These are phyloP conservation scores for Tolypocladium cylindrosporum DNA, from an alignment of 2,329 filamentous ascomycete genomes.

Conservation along the genomic window DNA sequence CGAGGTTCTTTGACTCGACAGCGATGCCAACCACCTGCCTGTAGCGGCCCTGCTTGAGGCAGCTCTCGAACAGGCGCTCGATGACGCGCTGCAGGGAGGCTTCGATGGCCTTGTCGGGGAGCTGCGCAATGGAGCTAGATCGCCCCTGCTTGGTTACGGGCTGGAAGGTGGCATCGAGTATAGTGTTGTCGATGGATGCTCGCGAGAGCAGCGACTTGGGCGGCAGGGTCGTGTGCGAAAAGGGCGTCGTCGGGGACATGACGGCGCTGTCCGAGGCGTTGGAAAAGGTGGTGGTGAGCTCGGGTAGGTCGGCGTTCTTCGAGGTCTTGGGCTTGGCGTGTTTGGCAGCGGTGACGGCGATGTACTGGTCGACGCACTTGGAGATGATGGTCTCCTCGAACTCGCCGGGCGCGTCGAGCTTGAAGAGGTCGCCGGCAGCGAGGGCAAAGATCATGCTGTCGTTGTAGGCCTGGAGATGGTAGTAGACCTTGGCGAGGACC, in stretches of 20 bases:
- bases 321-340: slow-evolving; percentile 33
- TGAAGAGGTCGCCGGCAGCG: slow-evolving; percentile 88
- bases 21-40: slow-evolving; percentile 95
- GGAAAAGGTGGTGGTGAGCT: slow-evolving; percentile 72
- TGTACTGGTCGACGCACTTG: slow-evolving; percentile 97
- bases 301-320: slow-evolving; percentile 44
- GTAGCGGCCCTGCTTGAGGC: slow-evolving; percentile 77
- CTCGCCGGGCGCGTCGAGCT: slow-evolving; percentile 81
- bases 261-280: slow-evolving; percentile 58
- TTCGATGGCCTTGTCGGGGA: slow-evolving; percentile 60
- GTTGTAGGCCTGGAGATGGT: slow-evolving; percentile 96
- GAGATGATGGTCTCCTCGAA: slow-evolving; percentile 99
- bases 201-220: slow-evolving; percentile 93
- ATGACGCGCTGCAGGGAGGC: slow-evolving; percentile 75
- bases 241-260: slow-evolving; percentile 84
- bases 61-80: slow-evolving; percentile 83
- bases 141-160: slow-evolving; percentile 41
- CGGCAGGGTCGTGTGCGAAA: slow-evolving; percentile 85
- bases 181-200: slow-evolving; percentile 55
- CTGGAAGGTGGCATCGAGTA: slow-evolving; percentile 49
- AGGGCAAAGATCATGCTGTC: slow-evolving; percentile 98
- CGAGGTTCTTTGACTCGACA: slow-evolving; percentile 85
- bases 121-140: slow-evolving; percentile 53
- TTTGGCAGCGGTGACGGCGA: slow-evolving; percentile 55
- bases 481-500: slow-evolving; percentile 96